phyloP scores from a whole-genome alignment of 2,329 filamentous ascomycete species.

The Cladobotryum protrusum region DNA sequence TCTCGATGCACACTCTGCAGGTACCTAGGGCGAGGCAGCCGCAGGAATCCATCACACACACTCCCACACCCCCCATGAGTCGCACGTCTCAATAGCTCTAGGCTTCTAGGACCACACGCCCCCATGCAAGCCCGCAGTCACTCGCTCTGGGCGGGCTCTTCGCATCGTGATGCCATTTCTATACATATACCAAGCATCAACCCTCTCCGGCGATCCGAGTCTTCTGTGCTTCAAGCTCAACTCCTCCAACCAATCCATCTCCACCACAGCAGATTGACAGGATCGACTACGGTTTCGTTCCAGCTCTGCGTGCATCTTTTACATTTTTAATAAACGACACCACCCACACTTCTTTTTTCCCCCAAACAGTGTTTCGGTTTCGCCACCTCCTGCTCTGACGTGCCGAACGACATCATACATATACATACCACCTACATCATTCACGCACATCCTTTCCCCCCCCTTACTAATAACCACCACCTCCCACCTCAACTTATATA shows the following conservation, averaged over 20 bases:
- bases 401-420: constrained; percentile 10
- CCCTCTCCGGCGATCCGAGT: constrained; percentile 8
- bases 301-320: too few relatives aligned
- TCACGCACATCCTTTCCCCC: neutral
- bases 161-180: neutral
- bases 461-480: too few relatives aligned
- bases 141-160: too few relatives aligned
- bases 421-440: constrained; percentile 1
- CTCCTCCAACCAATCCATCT: neutral
- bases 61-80: too few relatives aligned
- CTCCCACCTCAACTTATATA: too few relatives aligned
- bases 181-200: constrained; percentile 6
- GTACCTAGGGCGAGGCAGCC: too few relatives aligned
- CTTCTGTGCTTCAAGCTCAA: constrained; percentile 4
- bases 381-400: constrained; percentile 5
- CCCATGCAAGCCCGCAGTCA: neutral
- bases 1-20: too few relatives aligned
- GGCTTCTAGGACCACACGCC: neutral
- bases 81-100: too few relatives aligned
- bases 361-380: neutral
- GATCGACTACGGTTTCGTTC: neutral
- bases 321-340: too few relatives aligned
- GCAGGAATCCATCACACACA: too few relatives aligned
- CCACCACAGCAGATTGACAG: neutral
- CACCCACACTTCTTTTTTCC: too few relatives aligned